Conservation (phyloP, 108 stramenopile genomes). For the Mediolabrus comicus region DNA sequence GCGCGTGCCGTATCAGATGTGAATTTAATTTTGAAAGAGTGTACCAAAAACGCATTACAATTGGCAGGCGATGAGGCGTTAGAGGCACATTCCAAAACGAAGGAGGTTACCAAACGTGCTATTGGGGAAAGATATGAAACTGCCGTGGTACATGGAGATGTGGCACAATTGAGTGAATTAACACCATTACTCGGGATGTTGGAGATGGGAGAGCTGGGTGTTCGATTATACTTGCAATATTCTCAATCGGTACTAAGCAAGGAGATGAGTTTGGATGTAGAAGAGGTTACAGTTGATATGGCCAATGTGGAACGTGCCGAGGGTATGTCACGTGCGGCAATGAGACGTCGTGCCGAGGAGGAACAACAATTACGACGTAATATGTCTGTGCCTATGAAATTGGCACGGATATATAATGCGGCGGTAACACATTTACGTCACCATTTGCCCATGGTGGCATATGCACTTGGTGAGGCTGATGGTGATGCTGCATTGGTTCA, state of each 20-base stretch:
- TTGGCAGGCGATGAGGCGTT: slow-evolving; percentile 71
- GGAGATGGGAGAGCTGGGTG: slow-evolving; percentile 71
- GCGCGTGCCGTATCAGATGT: slow-evolving; percentile 58
- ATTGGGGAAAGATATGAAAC: slow-evolving; percentile 63
- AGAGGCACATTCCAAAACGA: slow-evolving; percentile 50
- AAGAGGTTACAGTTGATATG: slow-evolving; percentile 8
- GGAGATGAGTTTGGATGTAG: slow-evolving; percentile 39
- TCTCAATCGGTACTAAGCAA: slow-evolving; percentile 27
- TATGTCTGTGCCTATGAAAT: slow-evolving; percentile 47
- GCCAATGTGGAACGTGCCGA: slow-evolving; percentile 13
- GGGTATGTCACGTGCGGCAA: slow-evolving; percentile 36
- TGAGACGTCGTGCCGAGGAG: slow-evolving; percentile 30
- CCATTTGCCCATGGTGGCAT: slow-evolving; percentile 89
- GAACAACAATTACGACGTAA: slow-evolving; percentile 12
- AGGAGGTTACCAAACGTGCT: slow-evolving; percentile 35
- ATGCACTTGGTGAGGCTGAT: slow-evolving; percentile 70
- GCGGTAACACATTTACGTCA: slow-evolving; percentile 77
- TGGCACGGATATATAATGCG: slow-evolving; percentile 80
- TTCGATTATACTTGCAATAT: slow-evolving; percentile 69
- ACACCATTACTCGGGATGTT: slow-evolving; percentile 76
- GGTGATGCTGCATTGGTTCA: slow-evolving; percentile 85
- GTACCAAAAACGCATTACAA: slow-evolving; percentile 39
- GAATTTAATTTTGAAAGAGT: slow-evolving; percentile 18
- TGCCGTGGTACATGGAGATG: slow-evolving; percentile 58
- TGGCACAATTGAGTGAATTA: slow-evolving; percentile 54